phyloP scores from a whole-genome alignment of 331 rosid genomes.

The Cucumis variabilis region DNA sequence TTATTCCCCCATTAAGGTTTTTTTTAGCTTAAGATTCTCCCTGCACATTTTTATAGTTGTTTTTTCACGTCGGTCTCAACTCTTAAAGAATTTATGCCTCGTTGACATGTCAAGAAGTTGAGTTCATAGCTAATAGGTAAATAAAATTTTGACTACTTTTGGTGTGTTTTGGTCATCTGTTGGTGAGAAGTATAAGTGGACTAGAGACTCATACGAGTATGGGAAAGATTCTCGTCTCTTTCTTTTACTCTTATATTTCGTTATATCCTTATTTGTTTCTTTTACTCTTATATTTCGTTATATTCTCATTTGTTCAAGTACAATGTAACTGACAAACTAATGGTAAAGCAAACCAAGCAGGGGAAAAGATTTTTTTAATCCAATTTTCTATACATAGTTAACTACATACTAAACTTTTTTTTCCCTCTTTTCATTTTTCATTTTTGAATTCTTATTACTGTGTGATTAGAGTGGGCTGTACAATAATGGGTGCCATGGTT shows the following conservation, averaged over 20 bases:
- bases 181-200: background rate
- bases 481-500: too few relatives aligned
- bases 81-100: background rate
- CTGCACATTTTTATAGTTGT: background rate
- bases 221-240: background rate
- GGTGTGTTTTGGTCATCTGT: background rate
- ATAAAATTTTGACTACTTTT: background rate
- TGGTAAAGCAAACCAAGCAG: background rate
- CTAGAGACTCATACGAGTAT: background rate
- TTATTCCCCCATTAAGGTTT: background rate
- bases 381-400: too few relatives aligned
- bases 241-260: background rate
- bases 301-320: background rate
- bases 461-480: too few relatives aligned
- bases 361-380: background rate
- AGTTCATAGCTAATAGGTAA: background rate
- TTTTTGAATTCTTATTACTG: too few relatives aligned
- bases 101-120: conserved; percentile 13
- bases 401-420: too few relatives aligned
- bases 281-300: too few relatives aligned
- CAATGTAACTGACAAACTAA: background rate
- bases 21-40: too few relatives aligned
- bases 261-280: background rate
- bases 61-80: background rate
- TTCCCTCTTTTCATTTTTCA: too few relatives aligned